Conservation (phyloP, 1,139 yeast genomes). For the Saccharomyces hybrid region DNA sequence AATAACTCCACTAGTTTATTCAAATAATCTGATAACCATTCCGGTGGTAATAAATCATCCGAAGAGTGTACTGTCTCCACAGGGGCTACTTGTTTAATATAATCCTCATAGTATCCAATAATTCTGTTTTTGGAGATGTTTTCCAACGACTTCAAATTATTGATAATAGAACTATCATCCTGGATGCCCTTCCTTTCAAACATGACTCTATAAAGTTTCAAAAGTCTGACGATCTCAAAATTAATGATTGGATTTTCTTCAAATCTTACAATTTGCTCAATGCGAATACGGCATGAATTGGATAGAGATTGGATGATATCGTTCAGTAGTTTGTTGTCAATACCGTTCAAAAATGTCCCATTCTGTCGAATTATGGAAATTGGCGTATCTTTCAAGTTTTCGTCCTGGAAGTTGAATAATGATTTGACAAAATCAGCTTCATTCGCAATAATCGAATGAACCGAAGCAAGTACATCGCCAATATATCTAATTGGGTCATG, state of each 20-base stretch:
- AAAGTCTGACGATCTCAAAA: constrained; percentile 51
- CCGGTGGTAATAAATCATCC: constrained; percentile 51
- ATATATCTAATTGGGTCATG: constrained; percentile 77
- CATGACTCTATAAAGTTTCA: constrained; percentile 65
- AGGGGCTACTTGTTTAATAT: constrained; percentile 6
- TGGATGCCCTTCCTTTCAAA: constrained; percentile 40
- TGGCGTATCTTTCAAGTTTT: constrained; percentile 19
- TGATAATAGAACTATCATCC: constrained; percentile 16
- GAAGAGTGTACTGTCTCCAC: constrained; percentile 6
- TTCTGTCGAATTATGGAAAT: constrained; percentile 24
- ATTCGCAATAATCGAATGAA: constrained; percentile 82
- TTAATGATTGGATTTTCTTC: constrained; percentile 52
- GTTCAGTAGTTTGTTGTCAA: constrained; percentile 29
- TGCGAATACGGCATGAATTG: constrained; percentile 43
- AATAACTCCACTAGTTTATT: constrained; percentile 37
- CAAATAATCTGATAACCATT: constrained; percentile 58
- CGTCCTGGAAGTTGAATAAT: constrained; percentile 39
- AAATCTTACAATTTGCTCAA: constrained; percentile 61
- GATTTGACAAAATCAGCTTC: constrained; percentile 70
- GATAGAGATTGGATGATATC: constrained; percentile 44
- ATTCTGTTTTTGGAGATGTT: constrained; percentile 19
- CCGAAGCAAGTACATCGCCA: constrained; percentile 84
- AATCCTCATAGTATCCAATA: constrained; percentile 8
- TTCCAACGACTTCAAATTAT: constrained; percentile 15
- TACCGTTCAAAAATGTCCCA: constrained; percentile 23